Evolutionary conservation across 106 monocot species (phyloP).

Genomic region (Dendrobium chrysotoxum): DNA sequence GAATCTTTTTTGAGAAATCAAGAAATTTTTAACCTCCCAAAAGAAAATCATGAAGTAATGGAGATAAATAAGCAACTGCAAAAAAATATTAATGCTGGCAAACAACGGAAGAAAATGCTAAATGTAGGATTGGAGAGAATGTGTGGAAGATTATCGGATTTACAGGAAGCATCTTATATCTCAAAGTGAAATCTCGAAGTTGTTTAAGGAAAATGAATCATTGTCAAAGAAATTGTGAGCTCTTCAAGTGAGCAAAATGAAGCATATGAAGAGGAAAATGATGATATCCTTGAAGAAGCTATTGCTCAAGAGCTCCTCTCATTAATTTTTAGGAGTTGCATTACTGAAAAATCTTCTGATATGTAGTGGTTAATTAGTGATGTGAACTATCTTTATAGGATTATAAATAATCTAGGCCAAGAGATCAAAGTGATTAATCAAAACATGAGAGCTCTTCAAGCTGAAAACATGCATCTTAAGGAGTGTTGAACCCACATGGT

Average conservation of each 20-base stretch:
- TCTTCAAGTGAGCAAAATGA: slow-evolving; percentile 22
- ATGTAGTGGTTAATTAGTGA: slow-evolving; percentile 23
- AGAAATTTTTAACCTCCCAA: slow-evolving; percentile 35
- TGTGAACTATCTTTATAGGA: slow-evolving; percentile 7
- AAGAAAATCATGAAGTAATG: slow-evolving; percentile 14
- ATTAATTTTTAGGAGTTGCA: slow-evolving; percentile 27
- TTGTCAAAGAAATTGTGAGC: slow-evolving; percentile 19
- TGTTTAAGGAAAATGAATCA: slow-evolving; percentile 34
- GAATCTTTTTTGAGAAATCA: slow-evolving; percentile 20
- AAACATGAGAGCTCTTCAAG: slow-evolving; percentile 20
- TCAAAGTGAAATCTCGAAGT: slow-evolving; percentile 24
- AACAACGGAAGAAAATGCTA: slow-evolving; percentile 14
- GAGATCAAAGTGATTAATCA: slow-evolving; percentile 21
- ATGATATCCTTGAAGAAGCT: slow-evolving; percentile 22
- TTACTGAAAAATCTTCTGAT: slow-evolving; percentile 26
- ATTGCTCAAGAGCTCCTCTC: slow-evolving; percentile 32
- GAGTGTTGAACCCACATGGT: slow-evolving; percentile 10
- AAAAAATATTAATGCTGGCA: slow-evolving; percentile 16
- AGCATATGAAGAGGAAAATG: slow-evolving; percentile 33
- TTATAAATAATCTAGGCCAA: slow-evolving; percentile 22
- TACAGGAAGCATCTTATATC: slow-evolving; percentile 21
- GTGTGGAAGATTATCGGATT: slow-evolving; percentile 16
- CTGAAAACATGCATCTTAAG: slow-evolving; percentile 26
- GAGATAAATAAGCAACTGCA: slow-evolving; percentile 18
- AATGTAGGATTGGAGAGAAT: slow-evolving; percentile 21